Base-by-base conservation (phyloP, 768 basidiomycete species). In the Russula brevipes region DNA sequence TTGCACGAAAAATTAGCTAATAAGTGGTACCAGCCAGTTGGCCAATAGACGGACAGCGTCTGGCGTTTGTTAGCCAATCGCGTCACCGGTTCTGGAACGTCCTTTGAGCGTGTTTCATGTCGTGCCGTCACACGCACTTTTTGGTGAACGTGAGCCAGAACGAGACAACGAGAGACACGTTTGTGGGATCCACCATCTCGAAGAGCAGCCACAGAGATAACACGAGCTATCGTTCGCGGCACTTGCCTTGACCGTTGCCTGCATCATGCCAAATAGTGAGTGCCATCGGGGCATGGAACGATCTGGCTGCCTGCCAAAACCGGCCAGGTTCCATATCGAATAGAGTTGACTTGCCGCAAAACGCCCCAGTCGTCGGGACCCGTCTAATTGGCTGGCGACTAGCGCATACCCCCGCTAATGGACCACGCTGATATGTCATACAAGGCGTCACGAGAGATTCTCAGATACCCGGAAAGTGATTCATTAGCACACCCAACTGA, bases 331-430 rank as follows among this genome's bases (percentile, higher is more conserved):
- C 63, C 63, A 64, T 64, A 38, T 39, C 59, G 58, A 64, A 64
- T 64, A 64, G 63, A 64, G 63, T 64, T 64, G 63, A 59, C 63
- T 60, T 64, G 58, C 63, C 63, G 63, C 63, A 60, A 59, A 62
- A 62, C 38, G 44, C 47, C 12, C 39, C 49, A 47, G 35, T 39
- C 5, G 33, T 54, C 45, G 63, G 46, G 46, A 42, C 16, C 63
- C 63, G 49, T 8, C 9, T 31, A 45, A 9, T 60, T 64, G 58
- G 63, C 58, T 4, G 38, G 4, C 1, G 24, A 50, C 57, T 60
- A 50, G 54, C 33, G 19, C 19, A 36, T 58, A 42, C 44, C 62
- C 57, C 63, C 53, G 33, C 54, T 44, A 59, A 59, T 54, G 45
- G 60, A 64, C 51, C 54, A 60, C 63, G 16, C 63, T 36, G 58